Evolutionary conservation across 148 eudicot genomes (phyloP).

Genomic region (Agrostemma githago): DNA sequence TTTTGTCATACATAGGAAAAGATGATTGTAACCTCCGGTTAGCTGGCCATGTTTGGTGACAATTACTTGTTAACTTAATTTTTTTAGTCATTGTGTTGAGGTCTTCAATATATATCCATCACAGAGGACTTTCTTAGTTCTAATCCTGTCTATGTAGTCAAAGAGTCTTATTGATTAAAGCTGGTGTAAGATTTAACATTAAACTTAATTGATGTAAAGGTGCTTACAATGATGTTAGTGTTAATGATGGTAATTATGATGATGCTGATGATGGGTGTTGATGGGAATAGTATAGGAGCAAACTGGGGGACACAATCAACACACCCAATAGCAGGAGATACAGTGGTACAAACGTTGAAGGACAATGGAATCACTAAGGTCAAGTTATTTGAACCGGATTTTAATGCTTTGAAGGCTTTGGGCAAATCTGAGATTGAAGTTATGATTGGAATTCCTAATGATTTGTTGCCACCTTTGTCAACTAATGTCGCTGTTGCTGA

Average conservation of each 20-base stretch:
- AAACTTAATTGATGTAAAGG: no score
- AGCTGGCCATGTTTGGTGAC: no score
- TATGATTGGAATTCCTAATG: conserved; percentile 85
- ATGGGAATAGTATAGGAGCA: conserved; percentile 53
- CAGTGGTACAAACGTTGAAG: conserved; percentile 51
- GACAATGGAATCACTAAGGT: conserved; percentile 71
- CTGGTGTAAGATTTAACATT: no score
- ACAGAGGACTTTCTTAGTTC: no score
- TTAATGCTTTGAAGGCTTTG: conserved; percentile 38
- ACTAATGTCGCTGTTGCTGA: conserved; percentile 56
- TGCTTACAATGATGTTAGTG: no score
- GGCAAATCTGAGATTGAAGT: conserved; percentile 70
- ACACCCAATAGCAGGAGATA: conserved; percentile 47
- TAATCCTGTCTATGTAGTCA: no score
- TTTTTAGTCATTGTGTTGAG: no score
- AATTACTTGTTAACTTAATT: no score
- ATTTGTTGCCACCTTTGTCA: conserved; percentile 52
- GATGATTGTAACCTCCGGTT: no score
- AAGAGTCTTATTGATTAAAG: no score
- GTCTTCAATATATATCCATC: no score
- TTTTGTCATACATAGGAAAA: no score
- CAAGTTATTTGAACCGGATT: conserved; percentile 72
- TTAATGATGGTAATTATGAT: conserved; percentile 9
- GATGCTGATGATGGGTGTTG: conserved; percentile 16
- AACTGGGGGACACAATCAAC: conserved; percentile 82